These are phyloP conservation scores for Cladophialophora chaetospira DNA, from an alignment of 2,329 filamentous ascomycete genomes.

Conservation along the genomic window DNA sequence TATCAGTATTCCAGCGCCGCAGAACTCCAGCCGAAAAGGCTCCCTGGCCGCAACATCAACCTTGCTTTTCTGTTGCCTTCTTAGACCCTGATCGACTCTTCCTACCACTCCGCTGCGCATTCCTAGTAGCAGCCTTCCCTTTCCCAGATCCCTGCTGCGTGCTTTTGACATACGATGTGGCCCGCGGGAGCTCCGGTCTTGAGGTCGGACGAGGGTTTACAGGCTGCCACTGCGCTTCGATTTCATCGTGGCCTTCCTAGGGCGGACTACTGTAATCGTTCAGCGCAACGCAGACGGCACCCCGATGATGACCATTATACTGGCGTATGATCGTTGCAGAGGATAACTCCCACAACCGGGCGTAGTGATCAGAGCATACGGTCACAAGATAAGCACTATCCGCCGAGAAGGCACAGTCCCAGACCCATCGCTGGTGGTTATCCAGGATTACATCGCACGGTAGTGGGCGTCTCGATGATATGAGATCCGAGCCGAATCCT, in stretches of 20 bases:
- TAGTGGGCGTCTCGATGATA: conserved; percentile 49
- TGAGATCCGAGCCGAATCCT: conserved; percentile 22
- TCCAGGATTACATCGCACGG: conserved; percentile 83
- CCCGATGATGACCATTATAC: conserved; percentile 92
- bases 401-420: conserved; percentile 94
- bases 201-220: not conserved
- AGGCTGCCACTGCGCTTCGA: not conserved
- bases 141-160: not conserved
- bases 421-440: conserved; percentile 93
- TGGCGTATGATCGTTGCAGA: conserved; percentile 89
- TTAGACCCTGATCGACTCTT: not conserved
- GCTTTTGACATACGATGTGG: not conserved
- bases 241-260: conserved; percentile 17
- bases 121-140: not conserved
- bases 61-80: no score
- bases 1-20: not conserved
- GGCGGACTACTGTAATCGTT: conserved; percentile 69
- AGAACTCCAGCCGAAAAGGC: not conserved
- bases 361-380: conserved; percentile 91
- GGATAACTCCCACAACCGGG: conserved; percentile 82
- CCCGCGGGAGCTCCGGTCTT: not conserved
- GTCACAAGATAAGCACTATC: conserved; percentile 93
- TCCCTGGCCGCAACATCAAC: no score
- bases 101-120: not conserved
- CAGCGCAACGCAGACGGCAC: conserved; percentile 86